Conservation (phyloP, 176 grass and related monocot genomes). For the Tillandsia leiboldiana region DNA sequence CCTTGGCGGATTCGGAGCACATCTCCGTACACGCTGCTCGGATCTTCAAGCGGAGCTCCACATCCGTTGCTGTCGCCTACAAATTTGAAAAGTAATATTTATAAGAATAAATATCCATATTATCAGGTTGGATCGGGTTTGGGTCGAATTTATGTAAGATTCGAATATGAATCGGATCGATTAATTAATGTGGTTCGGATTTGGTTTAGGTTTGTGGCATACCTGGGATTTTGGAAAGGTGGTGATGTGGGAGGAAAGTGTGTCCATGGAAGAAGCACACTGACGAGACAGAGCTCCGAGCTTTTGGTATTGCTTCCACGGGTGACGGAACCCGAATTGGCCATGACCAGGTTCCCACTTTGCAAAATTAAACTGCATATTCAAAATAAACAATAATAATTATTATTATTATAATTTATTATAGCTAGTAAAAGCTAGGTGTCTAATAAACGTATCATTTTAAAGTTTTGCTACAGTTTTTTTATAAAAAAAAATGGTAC, state of each 20-base stretch:
- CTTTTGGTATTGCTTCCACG: slow-evolving; percentile 74
- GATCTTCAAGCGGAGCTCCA: slow-evolving; percentile 35
- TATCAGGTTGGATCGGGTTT: slow-evolving; percentile 11
- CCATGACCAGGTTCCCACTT: slow-evolving; percentile 86
- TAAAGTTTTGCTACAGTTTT: background rate
- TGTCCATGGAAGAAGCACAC: slow-evolving; percentile 75
- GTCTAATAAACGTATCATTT: too few species aligned
- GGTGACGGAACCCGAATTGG: slow-evolving; percentile 61
- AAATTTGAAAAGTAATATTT: background rate
- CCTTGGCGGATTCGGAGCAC: slow-evolving; percentile 56
- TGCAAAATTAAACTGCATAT: slow-evolving; percentile 64
- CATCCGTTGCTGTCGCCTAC: slow-evolving; percentile 35
- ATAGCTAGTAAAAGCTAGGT: background rate
- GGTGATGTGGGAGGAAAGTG: slow-evolving; percentile 51
- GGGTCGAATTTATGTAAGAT: background rate
- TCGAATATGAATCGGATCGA: background rate
- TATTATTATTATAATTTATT: background rate
- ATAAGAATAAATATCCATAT: background rate
- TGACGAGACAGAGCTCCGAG: slow-evolving; percentile 62
- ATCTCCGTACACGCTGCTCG: slow-evolving; percentile 46
- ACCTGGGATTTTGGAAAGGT: slow-evolving; percentile 42
- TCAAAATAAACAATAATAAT: background rate
- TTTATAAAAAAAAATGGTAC: background rate
- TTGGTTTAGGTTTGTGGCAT: background rate
- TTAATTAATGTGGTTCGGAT: background rate